These are phyloP conservation scores for Litchi chinensis DNA, from an alignment of 345 rosid species.

Conservation along the genomic window DNA sequence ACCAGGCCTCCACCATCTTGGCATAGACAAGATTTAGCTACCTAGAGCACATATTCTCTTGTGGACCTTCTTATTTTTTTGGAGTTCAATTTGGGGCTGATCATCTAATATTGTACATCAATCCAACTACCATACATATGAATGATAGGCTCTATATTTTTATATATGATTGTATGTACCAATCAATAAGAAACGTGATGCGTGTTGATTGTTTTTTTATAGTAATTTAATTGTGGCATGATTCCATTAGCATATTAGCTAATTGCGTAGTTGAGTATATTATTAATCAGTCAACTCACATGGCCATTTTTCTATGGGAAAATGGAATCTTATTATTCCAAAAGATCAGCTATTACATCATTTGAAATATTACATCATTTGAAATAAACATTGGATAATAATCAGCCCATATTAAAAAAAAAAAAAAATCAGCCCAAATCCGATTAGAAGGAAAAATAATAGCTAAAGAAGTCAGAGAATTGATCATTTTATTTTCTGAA, in stretches of 20 bases:
- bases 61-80: constrained; percentile 16
- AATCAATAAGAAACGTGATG: neutral
- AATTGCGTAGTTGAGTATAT: neutral
- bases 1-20: constrained; percentile 6
- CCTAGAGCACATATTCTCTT: constrained; percentile 11
- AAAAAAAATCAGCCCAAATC: too few relatives aligned
- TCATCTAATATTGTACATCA: neutral
- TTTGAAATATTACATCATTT: too few relatives aligned
- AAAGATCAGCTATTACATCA: too few relatives aligned
- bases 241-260: neutral
- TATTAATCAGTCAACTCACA: too few relatives aligned
- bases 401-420: too few relatives aligned
- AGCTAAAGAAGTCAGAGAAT: too few relatives aligned
- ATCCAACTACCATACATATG: neutral
- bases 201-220: neutral
- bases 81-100: neutral
- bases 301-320: too few relatives aligned
- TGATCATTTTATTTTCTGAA: too few relatives aligned
- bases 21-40: neutral
- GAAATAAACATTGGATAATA: too few relatives aligned
- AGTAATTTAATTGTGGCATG: neutral
- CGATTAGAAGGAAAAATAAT: too few relatives aligned
- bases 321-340: too few relatives aligned
- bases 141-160: too few relatives aligned
- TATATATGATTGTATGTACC: neutral